A percentile compares a stretch with the other conserved stretches of the same genome.
Conservation (phyloP, 2,329 filamentous ascomycete species). For the Ophiostoma montium region DNA sequence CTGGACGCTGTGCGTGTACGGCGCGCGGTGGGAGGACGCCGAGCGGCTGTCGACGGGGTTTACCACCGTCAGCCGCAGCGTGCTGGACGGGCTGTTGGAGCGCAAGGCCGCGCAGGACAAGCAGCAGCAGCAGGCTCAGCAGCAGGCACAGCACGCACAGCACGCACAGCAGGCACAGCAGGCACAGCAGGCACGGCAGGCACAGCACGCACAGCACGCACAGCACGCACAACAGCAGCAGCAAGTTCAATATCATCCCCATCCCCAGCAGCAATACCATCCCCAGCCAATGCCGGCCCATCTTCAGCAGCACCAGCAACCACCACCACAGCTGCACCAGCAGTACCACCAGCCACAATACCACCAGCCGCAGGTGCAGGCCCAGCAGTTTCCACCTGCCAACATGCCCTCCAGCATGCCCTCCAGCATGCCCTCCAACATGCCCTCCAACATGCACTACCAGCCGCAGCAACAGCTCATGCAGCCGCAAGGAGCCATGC, state of each 20-base stretch:
- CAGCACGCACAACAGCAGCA: constrained; percentile 12
- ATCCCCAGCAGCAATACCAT: neutral
- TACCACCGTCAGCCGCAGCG: constrained; percentile 32
- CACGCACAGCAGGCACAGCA: neutral
- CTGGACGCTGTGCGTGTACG: constrained; percentile 40
- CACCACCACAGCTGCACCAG: neutral
- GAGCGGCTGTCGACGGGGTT: constrained; percentile 39
- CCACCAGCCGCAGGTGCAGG: neutral
- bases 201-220: constrained; percentile 9
- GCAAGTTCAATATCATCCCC: constrained; percentile 19
- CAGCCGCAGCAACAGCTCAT: constrained; percentile 6
- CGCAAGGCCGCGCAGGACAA: constrained; percentile 18
- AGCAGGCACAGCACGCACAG: neutral
- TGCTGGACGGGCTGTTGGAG: constrained; percentile 28
- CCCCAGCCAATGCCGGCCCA: constrained; percentile 3
- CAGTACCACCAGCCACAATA: neutral
- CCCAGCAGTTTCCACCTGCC: neutral
- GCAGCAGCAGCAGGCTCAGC: constrained; percentile 12
- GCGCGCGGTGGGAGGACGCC: constrained; percentile 45
- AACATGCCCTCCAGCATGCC: constrained; percentile 2
- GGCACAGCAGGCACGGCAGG: neutral
- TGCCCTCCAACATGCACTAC: constrained; percentile 4
- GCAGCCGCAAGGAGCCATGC: constrained; percentile 6
- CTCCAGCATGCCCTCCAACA: neutral
- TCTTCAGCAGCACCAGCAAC: neutral